Evolutionary conservation across 208 protist genomes (phyloP).

Genomic region (Wallacemonas rigidus): DNA sequence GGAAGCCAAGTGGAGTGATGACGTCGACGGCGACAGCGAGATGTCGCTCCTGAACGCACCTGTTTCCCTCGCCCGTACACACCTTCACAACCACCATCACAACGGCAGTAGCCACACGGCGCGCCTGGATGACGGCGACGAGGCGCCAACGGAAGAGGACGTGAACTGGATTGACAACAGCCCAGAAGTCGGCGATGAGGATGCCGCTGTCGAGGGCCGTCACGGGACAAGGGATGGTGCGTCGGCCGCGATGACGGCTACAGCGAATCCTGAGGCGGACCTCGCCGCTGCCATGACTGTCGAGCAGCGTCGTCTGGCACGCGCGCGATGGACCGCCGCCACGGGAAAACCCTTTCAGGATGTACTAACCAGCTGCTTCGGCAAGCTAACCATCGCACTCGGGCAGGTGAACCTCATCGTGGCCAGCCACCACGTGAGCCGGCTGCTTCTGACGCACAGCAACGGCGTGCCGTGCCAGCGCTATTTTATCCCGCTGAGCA

Average conservation of each 20-base stretch:
- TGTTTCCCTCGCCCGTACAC: neutral
- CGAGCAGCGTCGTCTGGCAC: constrained; percentile 35
- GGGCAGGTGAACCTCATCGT: constrained; percentile 79
- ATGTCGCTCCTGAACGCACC: neutral
- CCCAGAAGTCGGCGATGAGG: constrained; percentile 17
- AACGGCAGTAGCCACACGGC: constrained; percentile 1
- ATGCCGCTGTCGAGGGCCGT: neutral
- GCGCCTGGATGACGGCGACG: constrained; percentile 4
- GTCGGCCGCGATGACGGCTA: neutral
- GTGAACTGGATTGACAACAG: constrained; percentile 10
- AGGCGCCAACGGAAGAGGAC: neutral
- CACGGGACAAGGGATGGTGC: neutral
- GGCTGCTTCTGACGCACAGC: constrained; percentile 53
- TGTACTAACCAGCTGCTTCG: constrained; percentile 42
- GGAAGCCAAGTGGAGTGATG: constrained; percentile 52
- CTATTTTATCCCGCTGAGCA: constrained; percentile 67
- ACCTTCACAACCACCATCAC: neutral
- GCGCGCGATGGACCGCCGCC: constrained; percentile 29
- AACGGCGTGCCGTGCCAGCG: constrained; percentile 46
- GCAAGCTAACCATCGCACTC: constrained; percentile 65
- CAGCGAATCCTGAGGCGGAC: neutral
- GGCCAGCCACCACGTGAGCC: constrained; percentile 56
- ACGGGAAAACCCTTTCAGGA: constrained; percentile 53
- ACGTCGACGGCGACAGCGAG: neutral
- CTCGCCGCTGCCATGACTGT: constrained; percentile 3